Evolutionary conservation across 371 early-diverging fungal genomes (phyloP).

Genomic region (Nematocida ausubeli): DNA sequence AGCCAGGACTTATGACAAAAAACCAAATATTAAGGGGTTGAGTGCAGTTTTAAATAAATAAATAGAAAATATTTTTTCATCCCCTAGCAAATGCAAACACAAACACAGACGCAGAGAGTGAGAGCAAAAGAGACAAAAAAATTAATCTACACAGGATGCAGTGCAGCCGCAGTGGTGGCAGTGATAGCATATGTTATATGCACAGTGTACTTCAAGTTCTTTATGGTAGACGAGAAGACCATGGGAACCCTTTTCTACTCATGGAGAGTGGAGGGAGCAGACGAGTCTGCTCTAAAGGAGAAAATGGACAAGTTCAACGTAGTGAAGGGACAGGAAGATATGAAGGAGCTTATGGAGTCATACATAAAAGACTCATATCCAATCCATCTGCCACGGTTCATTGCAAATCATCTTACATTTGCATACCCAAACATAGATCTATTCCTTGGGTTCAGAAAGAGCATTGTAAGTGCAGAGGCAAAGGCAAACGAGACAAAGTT

Average conservation of each 20-base stretch:
- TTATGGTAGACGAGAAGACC: conserved; percentile 4
- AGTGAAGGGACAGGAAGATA: neutral
- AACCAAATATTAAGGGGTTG: too few relatives aligned
- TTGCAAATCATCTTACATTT: conserved; percentile 12
- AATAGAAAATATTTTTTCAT: conserved; percentile 47
- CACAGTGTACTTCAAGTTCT: conserved; percentile 34
- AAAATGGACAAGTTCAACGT: conserved; percentile 29
- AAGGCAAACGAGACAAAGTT: neutral
- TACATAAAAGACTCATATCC: conserved; percentile 16
- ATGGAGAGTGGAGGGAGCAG: conserved; percentile 33
- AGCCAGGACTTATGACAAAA: too few relatives aligned
- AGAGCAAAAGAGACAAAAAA: conserved; percentile 20
- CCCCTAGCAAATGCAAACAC: conserved; percentile 38
- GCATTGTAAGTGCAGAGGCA: neutral
- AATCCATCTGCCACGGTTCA: conserved; percentile 40
- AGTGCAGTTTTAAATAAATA: neutral
- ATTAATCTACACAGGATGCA: neutral
- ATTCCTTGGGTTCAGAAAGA: conserved; percentile 3
- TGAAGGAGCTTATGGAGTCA: neutral
- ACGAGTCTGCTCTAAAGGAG: conserved; percentile 28
- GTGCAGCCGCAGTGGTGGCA: neutral
- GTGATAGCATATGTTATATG: conserved; percentile 6
- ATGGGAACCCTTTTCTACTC: conserved; percentile 54
- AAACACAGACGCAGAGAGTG: conserved; percentile 15
- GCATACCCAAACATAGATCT: conserved; percentile 36